Base-by-base conservation (phyloP, 306 rosid genomes). In the Acacia acuminata region DNA sequence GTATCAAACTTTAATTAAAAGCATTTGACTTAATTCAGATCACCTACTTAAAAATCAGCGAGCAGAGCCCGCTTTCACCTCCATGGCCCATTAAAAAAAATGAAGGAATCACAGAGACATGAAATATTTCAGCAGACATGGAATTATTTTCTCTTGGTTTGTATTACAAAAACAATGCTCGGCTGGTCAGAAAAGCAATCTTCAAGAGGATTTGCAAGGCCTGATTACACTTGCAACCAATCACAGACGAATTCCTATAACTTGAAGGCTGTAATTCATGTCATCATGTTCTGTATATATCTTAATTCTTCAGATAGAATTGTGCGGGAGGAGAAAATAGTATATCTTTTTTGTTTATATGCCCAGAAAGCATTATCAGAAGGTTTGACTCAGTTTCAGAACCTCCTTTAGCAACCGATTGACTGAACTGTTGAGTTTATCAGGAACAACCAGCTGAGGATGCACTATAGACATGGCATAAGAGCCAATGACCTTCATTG, bases 321-420 rank as follows among this genome's bases (percentile, higher is more conserved):
- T 60, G 78, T n/a, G 43, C 44, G 61, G 51, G 60, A 22, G 74
- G 34, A 2, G 34, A 55, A 53, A 36, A 36, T 40, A 27, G 0
- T 38, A 32, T 24, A 66, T 12, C 17, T 58, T 81, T 73, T 56
- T 56, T 44, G 17, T 47, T 71, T 53, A 50, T 77, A 19, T 79
- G 10, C 84, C 85, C 15, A 45, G 51, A 50, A 47, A 48, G 68
- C n/a, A 43, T 71, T 77, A 61, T 81, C 81, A 75, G 63, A 77
- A 45, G 51, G 85, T 87, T 79, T 78, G 64, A 77, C 96, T 92
- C 77, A 89, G 88, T 79, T 87, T 89, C 87, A 92, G 58, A 77
- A 84, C 72, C 85, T 93, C 94, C 55, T 90, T 85, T 63, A 93
- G 87, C 89, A 93, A 75, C 73, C 85, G 87, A 79, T 85, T 77